These are phyloP conservation scores for Lodderomyces metapsilosis DNA, from an alignment of 1,139 yeast genomes.

Conservation along the genomic window DNA sequence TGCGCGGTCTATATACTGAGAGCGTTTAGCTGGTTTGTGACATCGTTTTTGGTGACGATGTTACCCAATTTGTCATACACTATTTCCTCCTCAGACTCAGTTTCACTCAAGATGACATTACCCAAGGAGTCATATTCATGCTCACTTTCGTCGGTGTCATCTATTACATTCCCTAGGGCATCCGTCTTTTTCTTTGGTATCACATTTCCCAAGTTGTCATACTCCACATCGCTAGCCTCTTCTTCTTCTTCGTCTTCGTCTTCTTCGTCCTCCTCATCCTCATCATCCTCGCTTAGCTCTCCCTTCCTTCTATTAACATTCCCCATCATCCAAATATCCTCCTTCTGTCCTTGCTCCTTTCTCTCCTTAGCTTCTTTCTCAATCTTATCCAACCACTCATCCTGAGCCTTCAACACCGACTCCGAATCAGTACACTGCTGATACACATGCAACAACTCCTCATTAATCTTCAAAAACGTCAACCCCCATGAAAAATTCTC, in stretches of 20 bases:
- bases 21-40: conserved; percentile 1
- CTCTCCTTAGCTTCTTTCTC: conserved; percentile 70
- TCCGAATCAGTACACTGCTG: conserved; percentile 78
- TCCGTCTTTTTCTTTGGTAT: conserved; percentile 12
- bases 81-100: conserved; percentile 12
- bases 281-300: conserved; percentile 9
- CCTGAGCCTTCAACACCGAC: conserved; percentile 72
- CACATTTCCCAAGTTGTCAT: conserved; percentile 16
- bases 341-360: conserved; percentile 49
- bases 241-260: conserved; percentile 7
- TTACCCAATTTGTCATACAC: conserved; percentile 18
- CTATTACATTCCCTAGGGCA: conserved; percentile 11
- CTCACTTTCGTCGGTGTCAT: conserved; percentile 12
- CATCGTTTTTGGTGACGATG: conserved; percentile 12
- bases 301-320: conserved; percentile 55
- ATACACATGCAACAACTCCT: conserved; percentile 72
- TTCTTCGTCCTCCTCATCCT: conserved; percentile 9
- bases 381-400: conserved; percentile 66
- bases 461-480: conserved; percentile 78
- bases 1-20: neutral
- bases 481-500: conserved; percentile 91
- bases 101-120: conserved; percentile 12
- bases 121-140: conserved; percentile 16
- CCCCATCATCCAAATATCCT: conserved; percentile 78
- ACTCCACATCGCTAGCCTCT: conserved; percentile 13